Base-by-base conservation (phyloP, 2,329 filamentous ascomycete genomes). In the Neonectria neomacrospora region DNA sequence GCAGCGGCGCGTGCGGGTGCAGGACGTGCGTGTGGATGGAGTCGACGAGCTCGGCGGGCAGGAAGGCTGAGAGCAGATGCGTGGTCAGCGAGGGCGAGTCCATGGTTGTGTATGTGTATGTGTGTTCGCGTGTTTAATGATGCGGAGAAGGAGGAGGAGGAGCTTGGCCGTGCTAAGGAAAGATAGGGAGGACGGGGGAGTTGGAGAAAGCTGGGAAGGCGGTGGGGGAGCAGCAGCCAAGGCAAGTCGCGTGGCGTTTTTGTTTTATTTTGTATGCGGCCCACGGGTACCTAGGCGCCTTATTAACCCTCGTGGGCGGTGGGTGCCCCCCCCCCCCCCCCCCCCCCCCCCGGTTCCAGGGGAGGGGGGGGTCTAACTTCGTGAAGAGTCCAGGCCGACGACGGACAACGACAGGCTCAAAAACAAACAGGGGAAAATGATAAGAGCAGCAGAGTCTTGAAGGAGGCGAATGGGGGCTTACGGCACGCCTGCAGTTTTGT, bases 1-100 rank as follows among this genome's bases (percentile, higher is more conserved):
- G 83, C 14, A 86, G 64, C 8, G 83, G 80, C 5, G 83, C 81
- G 52, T 79, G 73, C 16, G 80, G 80, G 73, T 80, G 77, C 51
- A 86, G 77, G 62, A 86, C 69, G 76, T 87, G 78, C 45, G 80
- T 80, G 72, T 83, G 75, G 58, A 86, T 75, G 57, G 80, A 74
- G 55, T 78, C 76, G 65, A 80, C 74, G 54, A 81, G 74, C 53
- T 82, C 78, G n/a, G 83, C 77, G 37, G 82, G 80, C 53, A 85
- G 78, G 60, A 85, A 67, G 34, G 77, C 73, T 45, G 78, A 76
- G 66, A 83, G 75, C 54, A 80, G 68, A 56, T 74, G 74, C 67
- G 70, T 71, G 14, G 73, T 61, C n/a, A 78, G 64, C 4, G 74
- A 73, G 7, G 71, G 63, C 18, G 74, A 69, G 63, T 75, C 73